phyloP scores from a whole-genome alignment of 108 stramenopile species.

The Cyclotella distinguenda region DNA sequence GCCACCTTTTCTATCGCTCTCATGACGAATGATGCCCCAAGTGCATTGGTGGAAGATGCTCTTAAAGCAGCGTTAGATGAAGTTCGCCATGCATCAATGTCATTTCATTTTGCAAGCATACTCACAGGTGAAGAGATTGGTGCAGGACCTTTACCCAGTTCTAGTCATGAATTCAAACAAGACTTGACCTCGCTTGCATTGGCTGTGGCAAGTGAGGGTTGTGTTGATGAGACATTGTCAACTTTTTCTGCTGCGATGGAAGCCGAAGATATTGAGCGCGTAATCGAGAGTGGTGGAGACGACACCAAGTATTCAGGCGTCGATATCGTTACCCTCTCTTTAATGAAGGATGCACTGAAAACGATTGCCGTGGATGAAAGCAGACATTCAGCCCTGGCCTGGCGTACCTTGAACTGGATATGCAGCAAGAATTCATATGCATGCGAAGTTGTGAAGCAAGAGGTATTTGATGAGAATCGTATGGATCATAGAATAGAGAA shows the following conservation, averaged over 20 bases:
- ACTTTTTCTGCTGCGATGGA: slow-evolving; percentile 48
- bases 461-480: slow-evolving; percentile 20
- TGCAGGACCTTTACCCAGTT: slow-evolving; percentile 46
- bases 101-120: slow-evolving; percentile 49
- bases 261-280: not conserved
- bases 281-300: slow-evolving; percentile 1
- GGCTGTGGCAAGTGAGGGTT: slow-evolving; percentile 54
- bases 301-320: slow-evolving; percentile 17
- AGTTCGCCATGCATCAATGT: slow-evolving; percentile 51
- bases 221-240: slow-evolving; percentile 60
- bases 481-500: slow-evolving; percentile 14
- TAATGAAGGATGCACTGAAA: slow-evolving; percentile 35
- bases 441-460: slow-evolving; percentile 37
- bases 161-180: slow-evolving; percentile 36
- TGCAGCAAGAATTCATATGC: slow-evolving; percentile 46
- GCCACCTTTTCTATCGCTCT: slow-evolving; percentile 57
- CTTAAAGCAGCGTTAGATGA: slow-evolving; percentile 53
- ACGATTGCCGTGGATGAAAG: slow-evolving; percentile 53
- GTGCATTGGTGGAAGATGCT: slow-evolving; percentile 51
- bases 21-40: slow-evolving; percentile 59
- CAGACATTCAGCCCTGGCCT: slow-evolving; percentile 53
- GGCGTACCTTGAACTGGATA: slow-evolving; percentile 57
- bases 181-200: slow-evolving; percentile 50
- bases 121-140: slow-evolving; percentile 35
- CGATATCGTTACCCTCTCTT: slow-evolving; percentile 16